Conservation (phyloP, 495 filamentous ascomycete genomes). For the Sabuloglossum arenarium region DNA sequence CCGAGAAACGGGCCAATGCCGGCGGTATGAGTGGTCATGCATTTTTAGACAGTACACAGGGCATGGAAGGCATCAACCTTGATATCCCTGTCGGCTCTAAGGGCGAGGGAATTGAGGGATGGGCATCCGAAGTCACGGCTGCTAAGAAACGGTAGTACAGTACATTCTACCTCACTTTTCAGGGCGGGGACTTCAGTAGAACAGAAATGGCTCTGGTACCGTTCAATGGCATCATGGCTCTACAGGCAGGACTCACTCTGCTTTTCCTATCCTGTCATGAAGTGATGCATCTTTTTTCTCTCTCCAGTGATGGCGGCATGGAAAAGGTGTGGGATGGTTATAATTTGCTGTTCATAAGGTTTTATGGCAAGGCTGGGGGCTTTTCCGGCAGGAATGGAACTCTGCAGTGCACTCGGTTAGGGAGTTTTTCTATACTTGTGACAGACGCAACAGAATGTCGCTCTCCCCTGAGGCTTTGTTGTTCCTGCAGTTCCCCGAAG, state of each 20-base stretch:
- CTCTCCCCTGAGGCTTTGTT: neutral
- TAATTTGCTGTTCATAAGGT: constrained; percentile 2
- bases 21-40: constrained; percentile 76
- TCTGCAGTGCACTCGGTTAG: neutral
- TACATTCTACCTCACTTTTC: neutral
- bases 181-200: neutral
- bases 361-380: neutral
- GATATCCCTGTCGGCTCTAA: constrained; percentile 53
- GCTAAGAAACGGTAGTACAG: constrained; percentile 44
- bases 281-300: neutral
- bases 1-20: constrained; percentile 78
- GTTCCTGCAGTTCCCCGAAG: neutral
- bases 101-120: constrained; percentile 91
- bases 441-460: neutral
- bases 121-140: constrained; percentile 52
- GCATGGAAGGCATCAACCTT: constrained; percentile 65
- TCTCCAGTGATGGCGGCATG: neutral
- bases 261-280: neutral
- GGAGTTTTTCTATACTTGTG: neutral
- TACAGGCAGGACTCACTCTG: neutral
- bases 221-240: neutral
- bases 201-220: neutral
- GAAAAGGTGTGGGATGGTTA: neutral
- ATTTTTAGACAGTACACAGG: constrained; percentile 64
- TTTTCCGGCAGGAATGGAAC: neutral